Percentiles rank a stretch among this genome's conserved stretches.
Evolutionary conservation across 176 grass and related monocot species (phyloP).

Genomic region (Eremochloa ophiuroides): DNA sequence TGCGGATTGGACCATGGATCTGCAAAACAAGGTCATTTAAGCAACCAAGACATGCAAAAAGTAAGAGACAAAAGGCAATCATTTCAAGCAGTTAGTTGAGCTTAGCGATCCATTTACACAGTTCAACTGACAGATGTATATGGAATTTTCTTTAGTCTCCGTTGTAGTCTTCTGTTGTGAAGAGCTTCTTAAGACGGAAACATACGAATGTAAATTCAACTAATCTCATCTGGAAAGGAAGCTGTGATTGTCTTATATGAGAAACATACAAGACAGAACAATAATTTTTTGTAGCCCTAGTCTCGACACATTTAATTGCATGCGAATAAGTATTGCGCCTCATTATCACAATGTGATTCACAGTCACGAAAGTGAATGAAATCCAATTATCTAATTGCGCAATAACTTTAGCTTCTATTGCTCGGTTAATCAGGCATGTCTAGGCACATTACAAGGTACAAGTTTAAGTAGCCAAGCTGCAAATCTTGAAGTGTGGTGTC

Average conservation of each 20-base stretch:
- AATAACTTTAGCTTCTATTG: neutral
- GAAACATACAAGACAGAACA: neutral
- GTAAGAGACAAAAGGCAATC: neutral
- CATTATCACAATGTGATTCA: neutral
- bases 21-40: neutral
- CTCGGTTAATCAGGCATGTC: neutral
- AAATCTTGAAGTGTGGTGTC: slow-evolving; percentile 25
- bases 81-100: neutral
- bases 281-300: too few relatives aligned
- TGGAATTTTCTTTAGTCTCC: neutral
- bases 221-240: neutral
- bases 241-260: neutral
- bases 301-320: neutral
- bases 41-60: neutral
- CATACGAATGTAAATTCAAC: neutral
- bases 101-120: neutral
- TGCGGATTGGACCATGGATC: slow-evolving; percentile 44
- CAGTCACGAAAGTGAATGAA: neutral
- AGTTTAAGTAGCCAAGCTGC: slow-evolving; percentile 36
- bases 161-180: neutral
- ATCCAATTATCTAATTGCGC: neutral
- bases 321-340: neutral
- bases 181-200: neutral
- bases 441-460: slow-evolving; percentile 32
- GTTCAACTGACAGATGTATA: neutral